Evolutionary conservation across 345 rosid genomes (phyloP), one percentile per base, ranked within the genome.

Genomic region (Gossypium turneri): DNA sequence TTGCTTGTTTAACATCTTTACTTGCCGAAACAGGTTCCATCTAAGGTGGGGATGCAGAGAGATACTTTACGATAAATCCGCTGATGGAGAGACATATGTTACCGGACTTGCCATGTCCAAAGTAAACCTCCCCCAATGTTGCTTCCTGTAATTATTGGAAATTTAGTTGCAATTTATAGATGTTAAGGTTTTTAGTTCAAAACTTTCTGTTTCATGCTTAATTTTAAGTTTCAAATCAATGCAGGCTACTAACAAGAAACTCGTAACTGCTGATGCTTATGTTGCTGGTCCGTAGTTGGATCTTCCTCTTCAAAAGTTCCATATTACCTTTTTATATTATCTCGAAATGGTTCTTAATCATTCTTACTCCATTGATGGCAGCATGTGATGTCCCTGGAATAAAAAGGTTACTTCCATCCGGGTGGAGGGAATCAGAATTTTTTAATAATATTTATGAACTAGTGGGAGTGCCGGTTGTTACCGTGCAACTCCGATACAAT

Each of bases 341-440:
- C 15, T 44, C 41, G 11, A 43, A 60, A 60, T 64, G 5, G 3
- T 56, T 52, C 60, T 41, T 11, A 34, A 4, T 70, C 27, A 20
- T 50, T 63, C 56, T 73, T 29, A 27, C 43, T 53, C 27, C 7
- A 12, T 38, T 38, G 3, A 29, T 81, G 78, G 61, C 90, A 91
- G 99, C 99, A 27, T 91, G 96, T 75, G 99, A 93, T 86, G 94
- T 93, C 73, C 98, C 97, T 38, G 98, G 98, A 82, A 95, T 95
- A 77, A 93, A 95, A 79, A 89, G 98, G 81, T 78, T 95, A 80
- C 91, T 95, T 69, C 99, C 98, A 7, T 73, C 83, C 13, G 73
- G 84, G 53, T 95, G 98, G 99, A 85, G 92, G 71, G 96, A 89
- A 72, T 85, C 82, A 52, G 83, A 91, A 61, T 87, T 95, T 79